phyloP scores from a whole-genome alignment of 495 filamentous ascomycete genomes.

The Penicillium riverlandense region DNA sequence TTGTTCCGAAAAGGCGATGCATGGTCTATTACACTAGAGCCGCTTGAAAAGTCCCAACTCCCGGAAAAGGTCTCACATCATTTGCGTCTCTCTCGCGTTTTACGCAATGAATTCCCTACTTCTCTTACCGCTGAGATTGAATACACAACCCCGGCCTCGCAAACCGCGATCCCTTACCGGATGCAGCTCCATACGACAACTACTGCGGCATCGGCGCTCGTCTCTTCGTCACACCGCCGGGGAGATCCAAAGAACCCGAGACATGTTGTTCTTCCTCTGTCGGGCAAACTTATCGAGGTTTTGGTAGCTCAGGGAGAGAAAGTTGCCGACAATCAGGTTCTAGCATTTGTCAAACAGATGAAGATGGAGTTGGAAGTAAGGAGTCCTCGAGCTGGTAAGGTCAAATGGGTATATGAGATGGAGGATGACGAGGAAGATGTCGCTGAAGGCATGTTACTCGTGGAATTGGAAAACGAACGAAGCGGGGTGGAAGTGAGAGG shows the following conservation, averaged over 20 bases:
- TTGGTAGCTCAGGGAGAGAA: constrained; percentile 46
- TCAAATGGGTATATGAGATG: constrained; percentile 49
- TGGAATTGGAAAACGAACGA: constrained; percentile 38
- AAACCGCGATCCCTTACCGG: constrained; percentile 26
- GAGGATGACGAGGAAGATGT: constrained; percentile 53
- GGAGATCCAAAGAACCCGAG: constrained; percentile 42
- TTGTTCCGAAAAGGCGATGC: constrained; percentile 50
- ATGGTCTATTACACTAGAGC: constrained; percentile 44
- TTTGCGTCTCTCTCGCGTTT: constrained; percentile 44
- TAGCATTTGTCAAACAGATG: constrained; percentile 61
- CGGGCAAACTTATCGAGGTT: constrained; percentile 53
- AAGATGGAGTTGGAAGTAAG: constrained; percentile 61
- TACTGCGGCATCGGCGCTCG: constrained; percentile 39
- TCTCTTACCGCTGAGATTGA: constrained; percentile 47
- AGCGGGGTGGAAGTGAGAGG: constrained; percentile 9
- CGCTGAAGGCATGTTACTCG: constrained; percentile 48
- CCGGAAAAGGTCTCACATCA: constrained; percentile 25
- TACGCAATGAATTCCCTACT: constrained; percentile 52
- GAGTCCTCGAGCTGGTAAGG: constrained; percentile 37
- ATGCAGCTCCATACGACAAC: constrained; percentile 41
- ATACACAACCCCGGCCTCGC: constrained; percentile 39
- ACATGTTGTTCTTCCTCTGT: constrained; percentile 51
- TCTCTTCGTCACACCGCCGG: constrained; percentile 41
- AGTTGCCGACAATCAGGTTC: constrained; percentile 43
- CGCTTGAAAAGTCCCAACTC: constrained; percentile 11